A percentile compares a stretch with the other conserved stretches of the same genome.
Evolutionary conservation across 1,284 basidiomycete species (phyloP).

Genomic region (Ceratobasidium sp.): DNA sequence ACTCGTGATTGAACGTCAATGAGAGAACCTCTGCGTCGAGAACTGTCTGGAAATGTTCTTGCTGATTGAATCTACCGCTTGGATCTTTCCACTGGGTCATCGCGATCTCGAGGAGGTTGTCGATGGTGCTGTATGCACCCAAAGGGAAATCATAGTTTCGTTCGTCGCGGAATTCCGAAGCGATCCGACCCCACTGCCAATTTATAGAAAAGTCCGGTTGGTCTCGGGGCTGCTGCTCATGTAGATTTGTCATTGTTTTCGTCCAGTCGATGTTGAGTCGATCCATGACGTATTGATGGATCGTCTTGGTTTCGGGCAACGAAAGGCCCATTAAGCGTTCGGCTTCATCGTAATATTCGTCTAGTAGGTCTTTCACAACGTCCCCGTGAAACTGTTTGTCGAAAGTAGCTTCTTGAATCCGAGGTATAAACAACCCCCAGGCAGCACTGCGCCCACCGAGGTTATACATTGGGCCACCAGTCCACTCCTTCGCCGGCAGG

Average conservation of each 20-base stretch:
- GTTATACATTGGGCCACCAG: conserved; percentile 48
- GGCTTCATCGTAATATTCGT: conserved; percentile 36
- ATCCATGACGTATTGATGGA: conserved; percentile 50
- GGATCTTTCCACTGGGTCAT: conserved; percentile 46
- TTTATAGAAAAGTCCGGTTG: no score
- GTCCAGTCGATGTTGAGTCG: conserved; percentile 46
- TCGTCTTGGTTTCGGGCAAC: conserved; percentile 41
- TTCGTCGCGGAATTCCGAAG: conserved; percentile 49
- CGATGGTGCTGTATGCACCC: conserved; percentile 51
- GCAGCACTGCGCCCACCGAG: conserved; percentile 49
- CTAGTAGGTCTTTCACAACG: conserved; percentile 20
- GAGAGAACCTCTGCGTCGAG: conserved; percentile 48
- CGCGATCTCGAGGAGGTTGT: conserved; percentile 51
- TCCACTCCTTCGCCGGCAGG: conserved; percentile 46
- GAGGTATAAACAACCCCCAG: conserved; percentile 50
- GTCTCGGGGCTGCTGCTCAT: conserved; percentile 36
- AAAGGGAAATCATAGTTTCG: conserved; percentile 51
- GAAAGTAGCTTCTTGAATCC: conserved; percentile 48
- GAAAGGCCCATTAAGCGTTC: conserved; percentile 48
- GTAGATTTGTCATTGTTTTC: background rate
- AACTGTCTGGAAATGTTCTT: conserved; percentile 48
- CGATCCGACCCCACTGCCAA: conserved; percentile 52
- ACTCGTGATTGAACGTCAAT: background rate
- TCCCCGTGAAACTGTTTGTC: conserved; percentile 30
- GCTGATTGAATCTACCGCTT: conserved; percentile 33